Evolutionary conservation across 371 early-diverging fungal species (phyloP).

Genomic region (Circinella umbellata): DNA sequence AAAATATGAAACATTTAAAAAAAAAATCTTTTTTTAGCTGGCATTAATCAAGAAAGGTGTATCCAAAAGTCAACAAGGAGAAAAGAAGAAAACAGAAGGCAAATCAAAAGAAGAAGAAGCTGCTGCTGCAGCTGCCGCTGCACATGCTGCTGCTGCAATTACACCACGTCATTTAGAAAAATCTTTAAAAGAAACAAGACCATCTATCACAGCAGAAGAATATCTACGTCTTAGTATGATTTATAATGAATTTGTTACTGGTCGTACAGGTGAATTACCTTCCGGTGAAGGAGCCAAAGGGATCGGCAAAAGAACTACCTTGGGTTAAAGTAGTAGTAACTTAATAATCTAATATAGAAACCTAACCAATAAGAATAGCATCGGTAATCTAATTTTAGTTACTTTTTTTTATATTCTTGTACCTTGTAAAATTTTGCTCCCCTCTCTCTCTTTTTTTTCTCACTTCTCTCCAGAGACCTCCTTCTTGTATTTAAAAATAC

Average conservation of each 20-base stretch:
- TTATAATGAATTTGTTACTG: conserved; percentile 72
- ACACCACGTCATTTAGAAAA: conserved; percentile 59
- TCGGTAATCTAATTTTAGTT: conserved; percentile 4
- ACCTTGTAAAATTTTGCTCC: background rate
- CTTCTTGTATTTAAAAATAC: conserved; percentile 15
- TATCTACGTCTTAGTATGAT: conserved; percentile 58
- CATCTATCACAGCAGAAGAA: conserved; percentile 72
- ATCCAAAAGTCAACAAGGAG: background rate
- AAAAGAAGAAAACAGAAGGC: conserved; percentile 14
- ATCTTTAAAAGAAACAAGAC: conserved; percentile 62
- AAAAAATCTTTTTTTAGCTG: conserved; percentile 34
- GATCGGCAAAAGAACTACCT: conserved; percentile 67
- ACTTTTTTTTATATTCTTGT: background rate
- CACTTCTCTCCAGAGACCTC: background rate
- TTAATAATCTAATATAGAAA: too few species aligned
- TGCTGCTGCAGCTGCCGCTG: conserved; percentile 11
- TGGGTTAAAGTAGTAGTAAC: conserved; percentile 41
- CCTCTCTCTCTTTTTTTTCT: background rate
- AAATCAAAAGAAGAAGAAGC: conserved; percentile 4
- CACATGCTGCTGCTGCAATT: conserved; percentile 47
- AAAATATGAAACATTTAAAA: background rate
- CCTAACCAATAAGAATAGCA: too few species aligned
- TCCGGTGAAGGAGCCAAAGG: conserved; percentile 72
- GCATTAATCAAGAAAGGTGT: conserved; percentile 58
- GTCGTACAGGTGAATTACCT: conserved; percentile 70